Evolutionary conservation across 2,329 filamentous ascomycete genomes (phyloP), one percentile per base, ranked within the genome.

Genomic region (Thelonectria discophora): DNA sequence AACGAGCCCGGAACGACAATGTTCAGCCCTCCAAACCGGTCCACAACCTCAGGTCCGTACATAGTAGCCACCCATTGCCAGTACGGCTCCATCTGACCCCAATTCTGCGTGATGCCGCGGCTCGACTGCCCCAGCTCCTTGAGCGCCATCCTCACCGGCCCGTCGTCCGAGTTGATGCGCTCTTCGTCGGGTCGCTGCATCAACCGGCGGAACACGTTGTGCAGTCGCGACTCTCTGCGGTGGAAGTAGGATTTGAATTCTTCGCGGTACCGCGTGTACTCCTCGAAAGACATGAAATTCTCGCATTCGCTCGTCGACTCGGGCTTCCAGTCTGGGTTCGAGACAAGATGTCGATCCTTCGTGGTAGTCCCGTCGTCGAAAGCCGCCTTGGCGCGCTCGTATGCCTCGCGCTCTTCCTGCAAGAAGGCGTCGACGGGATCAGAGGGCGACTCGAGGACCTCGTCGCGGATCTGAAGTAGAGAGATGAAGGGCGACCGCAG

Each of bases 41-140:
- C 72, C 5, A 82, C 69, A 53, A 82, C 76, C 64, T 82, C 80
- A 4, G 76, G 75, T 2, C 80, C 80, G 24, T 81, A 82, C 64
- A 82, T 72, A 63, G 77, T 76, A 15, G 78, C 70, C 9, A 84
- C 75, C 82, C 82, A 84, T 56, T 73, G 75, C 79, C 81, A 82
- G 57, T 84, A 84, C 4, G 75, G 69, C 13, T 76, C 72, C 75
- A 81, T 78, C 0, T 2, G 3, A 0, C 45, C 0, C 77, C 78
- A 81, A 21, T 60, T 30, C 0, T 52, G 43, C 3, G 53, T 73
- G 11, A 73, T 71, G 7, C 70, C 67, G 64, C 42, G 48, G 12
- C 55, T 71, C 6, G 62, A 39, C 30, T 63, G 62, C 2, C 59
- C 57, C 0, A 76, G 65, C 5, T 64, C 65, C 2, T 60, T 56